These are phyloP conservation scores for Peronospora belbahrii DNA, from an alignment of 352 stramenopile species.

Conservation along the genomic window DNA sequence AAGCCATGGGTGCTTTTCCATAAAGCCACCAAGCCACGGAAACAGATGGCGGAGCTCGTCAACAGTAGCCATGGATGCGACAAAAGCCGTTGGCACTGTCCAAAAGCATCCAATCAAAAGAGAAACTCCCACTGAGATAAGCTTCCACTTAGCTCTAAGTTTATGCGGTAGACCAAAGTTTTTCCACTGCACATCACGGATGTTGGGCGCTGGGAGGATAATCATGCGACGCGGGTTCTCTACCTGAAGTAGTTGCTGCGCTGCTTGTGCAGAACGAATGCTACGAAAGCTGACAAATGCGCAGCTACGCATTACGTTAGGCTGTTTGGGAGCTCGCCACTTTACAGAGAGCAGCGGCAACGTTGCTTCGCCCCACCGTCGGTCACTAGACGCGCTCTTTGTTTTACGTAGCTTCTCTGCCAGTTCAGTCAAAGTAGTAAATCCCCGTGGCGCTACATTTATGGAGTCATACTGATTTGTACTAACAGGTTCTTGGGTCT, in stretches of 20 bases:
- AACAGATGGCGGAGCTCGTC: slow-evolving; percentile 53
- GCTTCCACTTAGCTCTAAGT: slow-evolving; percentile 51
- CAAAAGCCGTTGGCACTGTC: slow-evolving; percentile 72
- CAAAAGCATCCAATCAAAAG: slow-evolving; percentile 66
- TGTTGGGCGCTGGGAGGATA: slow-evolving; percentile 51
- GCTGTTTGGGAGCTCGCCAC: slow-evolving; percentile 24
- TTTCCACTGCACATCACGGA: slow-evolving; percentile 66
- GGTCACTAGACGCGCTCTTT: slow-evolving; percentile 24
- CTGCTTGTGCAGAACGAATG: slow-evolving; percentile 55
- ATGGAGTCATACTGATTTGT: slow-evolving; percentile 17
- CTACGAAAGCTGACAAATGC: slow-evolving; percentile 67
- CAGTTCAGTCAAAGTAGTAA: slow-evolving; percentile 21
- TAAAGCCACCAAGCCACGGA: slow-evolving; percentile 30
- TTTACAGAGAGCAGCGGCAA: slow-evolving; percentile 23
- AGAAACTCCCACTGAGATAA: slow-evolving; percentile 45
- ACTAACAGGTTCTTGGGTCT: slow-evolving; percentile 20
- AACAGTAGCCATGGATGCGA: slow-evolving; percentile 63
- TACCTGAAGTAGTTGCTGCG: slow-evolving; percentile 67
- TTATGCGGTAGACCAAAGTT: slow-evolving; percentile 66
- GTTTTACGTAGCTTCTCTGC: slow-evolving; percentile 25
- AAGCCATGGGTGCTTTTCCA: slow-evolving; percentile 47
- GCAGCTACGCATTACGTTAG: slow-evolving; percentile 56
- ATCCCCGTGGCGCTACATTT: slow-evolving; percentile 4
- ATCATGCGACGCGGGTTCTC: slow-evolving; percentile 56
- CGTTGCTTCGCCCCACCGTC: slow-evolving; percentile 21